Conservation (phyloP, 2,329 filamentous ascomycete species). For the Gremmenia infestans region DNA sequence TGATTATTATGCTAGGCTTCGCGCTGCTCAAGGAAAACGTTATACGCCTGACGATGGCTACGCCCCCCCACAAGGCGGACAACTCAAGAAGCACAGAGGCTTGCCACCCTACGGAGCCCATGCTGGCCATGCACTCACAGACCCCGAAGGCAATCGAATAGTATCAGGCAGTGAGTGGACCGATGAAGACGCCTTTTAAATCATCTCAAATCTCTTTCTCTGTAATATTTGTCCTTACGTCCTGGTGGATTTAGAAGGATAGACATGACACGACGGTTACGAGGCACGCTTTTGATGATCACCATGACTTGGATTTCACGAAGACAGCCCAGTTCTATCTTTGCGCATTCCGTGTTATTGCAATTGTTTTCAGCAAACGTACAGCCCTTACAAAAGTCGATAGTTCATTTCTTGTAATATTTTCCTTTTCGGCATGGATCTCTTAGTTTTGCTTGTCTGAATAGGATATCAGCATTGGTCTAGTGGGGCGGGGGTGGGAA, state of each 20-base stretch:
- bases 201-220: background rate
- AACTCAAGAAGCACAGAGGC: conserved; percentile 50
- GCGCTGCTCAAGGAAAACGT: conserved; percentile 63
- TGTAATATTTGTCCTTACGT: background rate
- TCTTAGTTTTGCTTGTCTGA: conserved; percentile 12
- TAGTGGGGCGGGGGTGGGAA: background rate
- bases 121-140: conserved; percentile 45
- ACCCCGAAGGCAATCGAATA: conserved; percentile 57
- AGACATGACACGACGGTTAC: background rate
- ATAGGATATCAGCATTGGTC: conserved; percentile 16
- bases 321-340: conserved; percentile 2
- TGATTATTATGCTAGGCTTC: conserved; percentile 81
- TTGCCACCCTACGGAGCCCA: conserved; percentile 45
- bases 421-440: conserved; percentile 16
- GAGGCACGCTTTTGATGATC: conserved; percentile 17
- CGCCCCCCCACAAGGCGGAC: conserved; percentile 33
- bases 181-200: conserved; percentile 55
- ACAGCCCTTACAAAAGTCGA: conserved; percentile 3
- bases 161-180: conserved; percentile 64
- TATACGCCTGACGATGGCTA: conserved; percentile 43
- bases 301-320: conserved; percentile 13
- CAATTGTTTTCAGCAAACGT: background rate
- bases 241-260: conserved; percentile 3
- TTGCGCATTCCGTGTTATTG: background rate
- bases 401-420: conserved; percentile 19